Evolutionary conservation across 768 basidiomycete genomes (phyloP).

Genomic region (Daedaleopsis sinensis): DNA sequence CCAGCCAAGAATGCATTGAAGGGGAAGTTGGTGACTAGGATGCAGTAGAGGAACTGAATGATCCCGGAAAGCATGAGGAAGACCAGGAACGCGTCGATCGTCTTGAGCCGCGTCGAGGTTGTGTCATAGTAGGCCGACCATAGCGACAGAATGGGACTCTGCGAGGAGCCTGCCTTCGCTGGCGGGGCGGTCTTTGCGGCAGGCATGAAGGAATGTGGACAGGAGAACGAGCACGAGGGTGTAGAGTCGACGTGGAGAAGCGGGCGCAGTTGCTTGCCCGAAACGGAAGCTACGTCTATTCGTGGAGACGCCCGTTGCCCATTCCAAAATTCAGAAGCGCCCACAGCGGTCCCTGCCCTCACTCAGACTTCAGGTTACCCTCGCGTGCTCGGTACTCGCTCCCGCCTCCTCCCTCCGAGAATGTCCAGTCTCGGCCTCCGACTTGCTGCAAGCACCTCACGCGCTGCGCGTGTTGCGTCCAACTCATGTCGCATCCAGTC

Average conservation of each 20-base stretch:
- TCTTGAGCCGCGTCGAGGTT: constrained; percentile 86
- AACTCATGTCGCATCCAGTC: constrained; percentile 22
- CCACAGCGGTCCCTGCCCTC: constrained; percentile 9
- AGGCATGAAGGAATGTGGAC: constrained; percentile 34
- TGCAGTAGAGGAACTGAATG: constrained; percentile 88
- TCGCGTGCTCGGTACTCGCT: constrained; percentile 10
- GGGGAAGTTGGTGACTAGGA: constrained; percentile 90
- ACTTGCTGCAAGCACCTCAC: constrained; percentile 15
- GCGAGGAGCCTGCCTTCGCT: constrained; percentile 23
- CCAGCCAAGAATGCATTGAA: constrained; percentile 98
- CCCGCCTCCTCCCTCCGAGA: not conserved
- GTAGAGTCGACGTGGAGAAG: constrained; percentile 26
- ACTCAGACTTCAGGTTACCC: not conserved
- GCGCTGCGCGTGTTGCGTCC: constrained; percentile 18
- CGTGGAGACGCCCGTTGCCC: constrained; percentile 10
- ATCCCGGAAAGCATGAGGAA: constrained; percentile 93
- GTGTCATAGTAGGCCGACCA: constrained; percentile 77
- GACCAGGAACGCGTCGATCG: constrained; percentile 90
- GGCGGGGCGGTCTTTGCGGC: constrained; percentile 35
- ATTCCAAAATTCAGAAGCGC: constrained; percentile 27
- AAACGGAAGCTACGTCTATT: constrained; percentile 11
- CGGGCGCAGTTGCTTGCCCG: constrained; percentile 15
- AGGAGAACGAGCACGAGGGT: constrained; percentile 13
- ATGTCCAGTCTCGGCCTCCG: constrained; percentile 26
- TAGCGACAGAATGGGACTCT: constrained; percentile 53